A percentile compares a stretch with the other conserved stretches of the same genome.
phyloP scores from a whole-genome alignment of 2,329 filamentous ascomycete genomes.

The Colletotrichum sp. region DNA sequence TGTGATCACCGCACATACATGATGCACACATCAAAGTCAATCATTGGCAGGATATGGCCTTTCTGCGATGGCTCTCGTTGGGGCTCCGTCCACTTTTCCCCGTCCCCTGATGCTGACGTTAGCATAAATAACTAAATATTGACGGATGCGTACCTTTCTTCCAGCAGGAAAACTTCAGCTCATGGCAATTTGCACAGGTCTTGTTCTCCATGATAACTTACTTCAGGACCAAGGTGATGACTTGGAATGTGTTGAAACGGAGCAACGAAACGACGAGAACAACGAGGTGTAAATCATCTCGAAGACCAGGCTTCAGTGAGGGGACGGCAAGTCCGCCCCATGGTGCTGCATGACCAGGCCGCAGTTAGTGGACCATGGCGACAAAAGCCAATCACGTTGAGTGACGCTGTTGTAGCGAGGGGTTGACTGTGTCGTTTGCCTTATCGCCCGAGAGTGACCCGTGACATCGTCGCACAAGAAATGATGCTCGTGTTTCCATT shows the following conservation, averaged over 20 bases:
- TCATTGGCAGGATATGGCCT: background rate
- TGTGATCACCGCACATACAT: background rate
- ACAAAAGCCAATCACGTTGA: background rate
- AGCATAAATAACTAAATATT: background rate
- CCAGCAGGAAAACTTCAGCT: background rate
- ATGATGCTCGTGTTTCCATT: background rate
- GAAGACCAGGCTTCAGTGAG: background rate
- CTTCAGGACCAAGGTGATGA: background rate
- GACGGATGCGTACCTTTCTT: background rate
- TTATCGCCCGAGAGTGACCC: background rate
- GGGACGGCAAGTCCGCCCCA: background rate
- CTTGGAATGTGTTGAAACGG: background rate
- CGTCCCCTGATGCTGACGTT: background rate
- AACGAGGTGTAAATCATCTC: background rate
- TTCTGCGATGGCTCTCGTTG: background rate
- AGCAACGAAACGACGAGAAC: background rate
- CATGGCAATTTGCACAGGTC: background rate
- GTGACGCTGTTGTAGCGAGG: background rate
- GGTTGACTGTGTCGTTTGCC: background rate
- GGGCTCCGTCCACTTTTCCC: background rate
- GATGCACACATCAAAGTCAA: constrained; percentile 8
- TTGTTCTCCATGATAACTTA: background rate
- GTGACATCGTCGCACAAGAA: background rate
- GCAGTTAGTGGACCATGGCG: background rate
- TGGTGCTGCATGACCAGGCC: background rate